Conservation (phyloP, 164 flowering plant species). For the Platanus orientalis region DNA sequence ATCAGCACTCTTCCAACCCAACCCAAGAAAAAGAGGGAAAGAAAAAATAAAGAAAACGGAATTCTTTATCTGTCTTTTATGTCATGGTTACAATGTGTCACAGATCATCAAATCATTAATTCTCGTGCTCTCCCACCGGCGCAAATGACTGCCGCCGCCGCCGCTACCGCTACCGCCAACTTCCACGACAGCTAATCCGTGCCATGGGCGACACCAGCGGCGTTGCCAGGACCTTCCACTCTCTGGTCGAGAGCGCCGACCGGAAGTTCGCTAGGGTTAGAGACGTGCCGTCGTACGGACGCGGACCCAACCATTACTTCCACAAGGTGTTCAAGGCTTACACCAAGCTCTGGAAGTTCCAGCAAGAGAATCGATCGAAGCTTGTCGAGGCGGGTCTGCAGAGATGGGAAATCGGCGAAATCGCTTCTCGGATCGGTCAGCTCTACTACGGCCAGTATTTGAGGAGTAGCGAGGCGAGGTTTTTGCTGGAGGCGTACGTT, state of each 20-base stretch:
- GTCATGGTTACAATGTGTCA: too few species aligned
- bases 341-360: slow-evolving; percentile 83
- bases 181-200: not conserved
- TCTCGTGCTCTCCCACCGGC: too few species aligned
- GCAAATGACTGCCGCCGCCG: slow-evolving; percentile 5
- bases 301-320: slow-evolving; percentile 36
- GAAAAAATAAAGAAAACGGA: too few species aligned
- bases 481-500: slow-evolving; percentile 68
- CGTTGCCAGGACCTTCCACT: slow-evolving; percentile 49
- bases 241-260: slow-evolving; percentile 71
- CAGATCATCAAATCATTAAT: too few species aligned
- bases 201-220: slow-evolving; percentile 24
- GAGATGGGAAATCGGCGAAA: slow-evolving; percentile 97
- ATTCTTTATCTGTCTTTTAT: too few species aligned
- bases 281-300: slow-evolving; percentile 58
- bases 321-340: slow-evolving; percentile 89
- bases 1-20: too few species aligned
- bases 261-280: slow-evolving; percentile 80
- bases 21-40: too few species aligned
- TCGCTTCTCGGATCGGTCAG: slow-evolving; percentile 97
- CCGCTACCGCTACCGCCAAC: slow-evolving; percentile 1
- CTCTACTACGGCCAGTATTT: slow-evolving; percentile 84
- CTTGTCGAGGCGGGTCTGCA: slow-evolving; percentile 73
- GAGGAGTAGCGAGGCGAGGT: slow-evolving; percentile 81
- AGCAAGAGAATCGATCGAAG: slow-evolving; percentile 66